Base-by-base conservation (phyloP, 1,139 yeast species). In the Lodderomyces margitis region DNA sequence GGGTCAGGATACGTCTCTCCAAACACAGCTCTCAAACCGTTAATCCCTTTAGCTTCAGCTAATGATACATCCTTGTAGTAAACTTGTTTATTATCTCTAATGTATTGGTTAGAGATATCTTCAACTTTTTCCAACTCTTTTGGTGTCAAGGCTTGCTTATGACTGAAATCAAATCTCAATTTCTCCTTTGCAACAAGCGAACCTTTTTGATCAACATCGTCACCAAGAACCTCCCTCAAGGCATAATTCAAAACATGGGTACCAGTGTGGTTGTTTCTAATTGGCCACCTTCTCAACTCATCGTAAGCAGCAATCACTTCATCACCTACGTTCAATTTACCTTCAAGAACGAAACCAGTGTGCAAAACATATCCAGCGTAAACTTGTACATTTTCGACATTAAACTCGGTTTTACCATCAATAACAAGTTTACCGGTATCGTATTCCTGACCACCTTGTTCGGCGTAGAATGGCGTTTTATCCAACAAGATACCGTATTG, bases 1-100 rank as follows among this genome's bases (percentile, higher is more conserved):
- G 98, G 99, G 59, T 92, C 98, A 32, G 99, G 99, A 61, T 92
- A 92, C 4, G 96, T 88, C 73, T 92, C 99, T 55, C 98, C 98
- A 58, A 92, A 94, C 34, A 92, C 98, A 41, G 98, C 98, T 68
- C 98, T 87, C 42, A 94, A 81, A 21, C 98, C 95, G 51, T 66
- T 68, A 54, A 92, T 91, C 41, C 77, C 68, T 56, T 78, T 80
- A 31, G 98, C 98, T 46, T 68, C 60, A 15, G 72, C 76, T 50
- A 94, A 76, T 12, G 84, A 69, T 47, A 92, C 96, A 38, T 91
- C 95, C 66, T 87, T 78, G 48, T 95, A 78, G 62, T 75, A 91
- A 19, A 92, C 98, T 37, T 70, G 66, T 52, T 79, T 67, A 64
- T 88, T 84, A 46, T 78, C 74, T 59, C 78, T 79, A 62, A 92